Evolutionary conservation across 805 yeast species (phyloP), one percentile per base, ranked within the genome.

Genomic region (Wickerhamomyces canadensis): DNA sequence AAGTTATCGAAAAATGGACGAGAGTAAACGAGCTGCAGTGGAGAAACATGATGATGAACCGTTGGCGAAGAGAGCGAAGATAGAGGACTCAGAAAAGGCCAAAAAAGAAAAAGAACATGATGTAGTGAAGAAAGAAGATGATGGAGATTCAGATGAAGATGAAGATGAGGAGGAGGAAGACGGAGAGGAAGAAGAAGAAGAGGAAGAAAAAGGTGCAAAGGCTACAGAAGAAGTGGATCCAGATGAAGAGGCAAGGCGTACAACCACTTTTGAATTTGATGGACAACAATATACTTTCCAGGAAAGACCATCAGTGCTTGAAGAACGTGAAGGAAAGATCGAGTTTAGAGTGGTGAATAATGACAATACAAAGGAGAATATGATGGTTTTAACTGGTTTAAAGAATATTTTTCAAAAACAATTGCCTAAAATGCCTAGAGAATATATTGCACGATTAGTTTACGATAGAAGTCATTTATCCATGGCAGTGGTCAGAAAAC

Each of bases 361-460:
- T 63, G 98, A 93, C 58, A 86, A 88, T 55, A 71, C 88, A 3
- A 72, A 73, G 43, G 98, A 93, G 52, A 86, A 76, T 58, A 67
- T 93, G 68, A 86, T 93, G 70, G 91, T 93, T 34, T 67, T 93
- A 44, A 93, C 98, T 0, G 99, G 99, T 2, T 64, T 93, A 44
- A 93, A 93, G 62, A 93, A 91, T 57, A 91, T 93, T 47, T 93
- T 93, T 60, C 98, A 93, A 58, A 89, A 89, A 54, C 99, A 93
- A 63, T 72, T 93, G 45, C 99, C 99, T 2, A 91, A 93, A 62
- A 93, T 93, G 99, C 99, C 99, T 16, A 75, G 93, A 44, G 98
- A 93, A 56, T 93, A 93, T 62, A 93, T 93, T 54, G 87, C 96
- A 6, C 68, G 98, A 47, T 72, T 93, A 43, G 98, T 93, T 4